A percentile compares a stretch with the other conserved stretches of the same genome.
Conservation (phyloP, 2,329 filamentous ascomycete genomes). For the Aspergillus vadensis region DNA sequence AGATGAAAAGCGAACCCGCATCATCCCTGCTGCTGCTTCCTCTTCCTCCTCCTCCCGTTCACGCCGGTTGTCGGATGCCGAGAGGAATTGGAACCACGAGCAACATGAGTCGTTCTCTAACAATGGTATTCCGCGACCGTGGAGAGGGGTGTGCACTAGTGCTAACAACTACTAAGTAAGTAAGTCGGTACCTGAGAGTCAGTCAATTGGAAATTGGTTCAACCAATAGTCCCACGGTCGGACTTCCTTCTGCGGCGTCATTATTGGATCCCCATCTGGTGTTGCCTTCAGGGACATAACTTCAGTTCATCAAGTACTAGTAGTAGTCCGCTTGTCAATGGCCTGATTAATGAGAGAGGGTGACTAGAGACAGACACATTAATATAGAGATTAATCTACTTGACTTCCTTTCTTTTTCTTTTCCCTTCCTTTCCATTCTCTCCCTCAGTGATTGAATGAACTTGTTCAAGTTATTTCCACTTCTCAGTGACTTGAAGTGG, state of each 20-base stretch:
- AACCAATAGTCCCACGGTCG: slow-evolving; percentile 3
- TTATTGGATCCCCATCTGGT: neutral
- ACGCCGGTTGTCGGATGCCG: too few relatives aligned
- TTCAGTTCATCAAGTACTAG: neutral
- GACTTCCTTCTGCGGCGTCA: neutral
- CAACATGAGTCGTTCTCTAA: too few relatives aligned
- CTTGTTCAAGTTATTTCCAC: neutral
- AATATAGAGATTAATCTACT: neutral
- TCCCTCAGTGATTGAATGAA: slow-evolving; percentile 10
- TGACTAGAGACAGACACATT: neutral
- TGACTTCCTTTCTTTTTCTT: neutral
- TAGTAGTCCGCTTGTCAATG: neutral
- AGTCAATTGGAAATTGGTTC: neutral
- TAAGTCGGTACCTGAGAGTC: too few relatives aligned
- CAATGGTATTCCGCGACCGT: too few relatives aligned
- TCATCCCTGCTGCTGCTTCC: too few relatives aligned
- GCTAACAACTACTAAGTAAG: too few relatives aligned
- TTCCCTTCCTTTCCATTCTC: neutral
- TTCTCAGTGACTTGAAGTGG: slow-evolving; percentile 11
- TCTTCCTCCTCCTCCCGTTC: too few relatives aligned
- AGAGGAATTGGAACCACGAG: too few relatives aligned
- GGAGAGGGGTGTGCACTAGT: too few relatives aligned
- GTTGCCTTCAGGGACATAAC: too few relatives aligned
- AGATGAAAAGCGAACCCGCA: too few relatives aligned
- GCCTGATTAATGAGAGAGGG: neutral